Evolutionary conservation across 805 yeast genomes (phyloP).

Genomic region (Starmerella apis): DNA sequence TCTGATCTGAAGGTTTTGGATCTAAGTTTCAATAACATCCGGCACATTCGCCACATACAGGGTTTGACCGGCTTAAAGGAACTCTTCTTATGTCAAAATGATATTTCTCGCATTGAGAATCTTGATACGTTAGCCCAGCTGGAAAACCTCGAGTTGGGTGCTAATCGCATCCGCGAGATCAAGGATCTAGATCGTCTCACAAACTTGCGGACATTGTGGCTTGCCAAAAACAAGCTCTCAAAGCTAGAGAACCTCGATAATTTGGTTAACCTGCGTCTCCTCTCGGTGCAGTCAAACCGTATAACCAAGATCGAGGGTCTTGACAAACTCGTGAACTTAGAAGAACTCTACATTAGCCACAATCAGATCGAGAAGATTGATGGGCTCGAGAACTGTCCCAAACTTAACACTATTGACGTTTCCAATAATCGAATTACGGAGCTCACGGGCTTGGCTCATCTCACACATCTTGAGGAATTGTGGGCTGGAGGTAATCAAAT

Average conservation of each 20-base stretch:
- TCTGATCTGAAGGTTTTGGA: conserved; percentile 48
- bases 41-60: conserved; percentile 70
- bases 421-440: conserved; percentile 60
- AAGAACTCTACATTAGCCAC: conserved; percentile 80
- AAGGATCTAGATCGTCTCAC: conserved; percentile 48
- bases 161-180: conserved; percentile 53
- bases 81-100: conserved; percentile 81
- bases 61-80: conserved; percentile 51
- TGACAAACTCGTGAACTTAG: conserved; percentile 57
- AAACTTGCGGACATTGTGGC: conserved; percentile 69
- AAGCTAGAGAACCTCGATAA: conserved; percentile 51
- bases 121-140: conserved; percentile 47
- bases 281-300: conserved; percentile 82
- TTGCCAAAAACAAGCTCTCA: conserved; percentile 74
- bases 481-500: conserved; percentile 84
- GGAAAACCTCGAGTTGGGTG: conserved; percentile 77
- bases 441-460: conserved; percentile 54
- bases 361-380: conserved; percentile 68
- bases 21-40: conserved; percentile 80
- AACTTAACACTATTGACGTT: conserved; percentile 66
- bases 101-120: conserved; percentile 60
- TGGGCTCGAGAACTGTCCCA: conserved; percentile 59
- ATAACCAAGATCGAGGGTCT: conserved; percentile 72
- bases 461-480: conserved; percentile 68
- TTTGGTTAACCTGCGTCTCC: conserved; percentile 53